These are phyloP conservation scores for Yarrowia deformans DNA, from an alignment of 805 yeast species.

Conservation along the genomic window DNA sequence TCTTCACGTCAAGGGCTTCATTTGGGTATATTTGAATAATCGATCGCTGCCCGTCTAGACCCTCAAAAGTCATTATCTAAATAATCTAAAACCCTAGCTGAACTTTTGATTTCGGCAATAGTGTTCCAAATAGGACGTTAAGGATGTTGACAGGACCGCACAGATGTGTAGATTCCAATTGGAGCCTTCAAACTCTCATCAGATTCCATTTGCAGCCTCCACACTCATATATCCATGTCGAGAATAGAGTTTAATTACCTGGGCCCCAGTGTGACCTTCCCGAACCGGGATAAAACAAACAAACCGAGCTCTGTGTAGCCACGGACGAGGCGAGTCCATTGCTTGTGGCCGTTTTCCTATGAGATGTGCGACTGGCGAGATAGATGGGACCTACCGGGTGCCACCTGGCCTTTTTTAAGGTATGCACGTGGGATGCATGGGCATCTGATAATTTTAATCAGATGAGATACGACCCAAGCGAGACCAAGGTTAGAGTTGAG, in stretches of 20 bases:
- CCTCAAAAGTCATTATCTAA: neutral
- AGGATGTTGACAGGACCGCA: neutral
- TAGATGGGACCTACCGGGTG: neutral
- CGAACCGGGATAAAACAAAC: constrained; percentile 1
- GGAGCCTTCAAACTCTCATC: neutral
- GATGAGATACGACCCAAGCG: constrained; percentile 37
- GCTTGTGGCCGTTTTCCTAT: neutral
- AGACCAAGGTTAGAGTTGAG: constrained; percentile 20
- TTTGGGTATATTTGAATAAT: neutral
- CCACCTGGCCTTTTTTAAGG: constrained; percentile 11
- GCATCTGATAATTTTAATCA: constrained; percentile 36
- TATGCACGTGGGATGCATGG: constrained; percentile 32
- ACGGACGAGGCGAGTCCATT: constrained; percentile 1
- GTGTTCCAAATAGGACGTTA: neutral
- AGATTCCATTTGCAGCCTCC: neutral
- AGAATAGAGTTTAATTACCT: constrained; percentile 10
- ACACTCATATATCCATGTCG: neutral
- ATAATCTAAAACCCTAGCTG: neutral
- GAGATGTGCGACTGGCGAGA: neutral
- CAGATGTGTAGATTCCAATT: neutral
- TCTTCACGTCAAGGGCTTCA: neutral
- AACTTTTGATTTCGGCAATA: neutral
- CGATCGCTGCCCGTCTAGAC: too few relatives aligned
- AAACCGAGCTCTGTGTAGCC: neutral
- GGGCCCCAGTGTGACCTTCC: neutral